Conservation (phyloP, 2,329 filamentous ascomycete species). For the Phaeophleospora eucalypticola region DNA sequence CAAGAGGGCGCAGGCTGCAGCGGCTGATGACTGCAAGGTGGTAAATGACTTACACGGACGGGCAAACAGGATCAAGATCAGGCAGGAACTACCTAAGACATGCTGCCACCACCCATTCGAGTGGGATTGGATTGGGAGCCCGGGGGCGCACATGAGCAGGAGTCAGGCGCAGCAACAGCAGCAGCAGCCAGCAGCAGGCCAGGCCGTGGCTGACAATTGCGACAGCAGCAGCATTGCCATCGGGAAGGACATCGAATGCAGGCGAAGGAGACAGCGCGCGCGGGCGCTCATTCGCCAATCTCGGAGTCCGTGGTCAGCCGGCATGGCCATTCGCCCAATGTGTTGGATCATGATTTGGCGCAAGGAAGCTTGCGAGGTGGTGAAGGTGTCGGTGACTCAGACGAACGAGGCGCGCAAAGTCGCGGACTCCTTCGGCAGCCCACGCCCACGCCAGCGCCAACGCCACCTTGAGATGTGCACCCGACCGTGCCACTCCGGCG, state of each 20-base stretch:
- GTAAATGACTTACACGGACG: constrained; percentile 8
- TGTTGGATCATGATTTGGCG: not conserved
- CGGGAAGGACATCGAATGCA: constrained; percentile 9
- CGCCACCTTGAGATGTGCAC: not conserved
- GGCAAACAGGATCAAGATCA: constrained; percentile 9
- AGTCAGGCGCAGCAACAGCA: not conserved
- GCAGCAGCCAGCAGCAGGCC: constrained; percentile 6
- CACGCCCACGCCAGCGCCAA: too few relatives aligned
- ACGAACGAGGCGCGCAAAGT: not conserved
- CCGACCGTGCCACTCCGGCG: not conserved
- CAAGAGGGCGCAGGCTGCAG: constrained; percentile 15
- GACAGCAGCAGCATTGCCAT: not conserved
- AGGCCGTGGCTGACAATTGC: constrained; percentile 5
- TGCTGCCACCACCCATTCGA: not conserved
- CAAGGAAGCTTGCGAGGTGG: not conserved
- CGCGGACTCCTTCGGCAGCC: not conserved
- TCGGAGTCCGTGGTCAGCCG: not conserved
- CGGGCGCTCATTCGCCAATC: constrained; percentile 10
- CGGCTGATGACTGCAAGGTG: constrained; percentile 14
- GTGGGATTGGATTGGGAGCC: constrained; percentile 2
- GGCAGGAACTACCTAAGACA: constrained; percentile 17
- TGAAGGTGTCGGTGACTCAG: not conserved
- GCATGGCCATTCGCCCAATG: not conserved
- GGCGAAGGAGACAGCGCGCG: not conserved
- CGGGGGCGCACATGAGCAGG: constrained; percentile 6